phyloP scores from a whole-genome alignment of 2,329 filamentous ascomycete species.

The Orbilia oligospora region DNA sequence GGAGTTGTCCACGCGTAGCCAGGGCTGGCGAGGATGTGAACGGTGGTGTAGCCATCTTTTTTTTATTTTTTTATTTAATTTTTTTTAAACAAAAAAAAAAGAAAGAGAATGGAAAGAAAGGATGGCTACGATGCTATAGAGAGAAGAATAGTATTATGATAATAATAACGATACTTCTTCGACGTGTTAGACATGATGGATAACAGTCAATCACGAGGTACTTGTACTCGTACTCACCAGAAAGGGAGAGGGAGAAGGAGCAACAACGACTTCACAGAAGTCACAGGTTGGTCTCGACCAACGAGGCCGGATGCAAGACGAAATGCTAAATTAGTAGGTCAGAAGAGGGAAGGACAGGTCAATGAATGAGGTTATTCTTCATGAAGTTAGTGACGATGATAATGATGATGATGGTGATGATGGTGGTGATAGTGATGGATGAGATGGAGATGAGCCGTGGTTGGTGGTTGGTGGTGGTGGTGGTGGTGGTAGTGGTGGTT shows the following conservation, averaged over 20 bases:
- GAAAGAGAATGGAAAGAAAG: background rate
- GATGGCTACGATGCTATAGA: conserved; percentile 24
- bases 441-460: background rate
- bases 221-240: conserved; percentile 8
- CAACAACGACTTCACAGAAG: conserved; percentile 42
- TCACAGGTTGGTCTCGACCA: background rate
- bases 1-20: conserved; percentile 28
- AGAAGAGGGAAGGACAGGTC: conserved; percentile 5
- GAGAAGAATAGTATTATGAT: background rate
- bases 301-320: background rate
- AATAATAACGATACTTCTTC: conserved; percentile 26
- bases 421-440: background rate
- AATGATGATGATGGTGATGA: background rate
- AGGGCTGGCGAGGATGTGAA: conserved; percentile 50
- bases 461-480: background rate
- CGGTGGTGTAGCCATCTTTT: conserved; percentile 47
- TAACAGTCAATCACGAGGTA: conserved; percentile 5
- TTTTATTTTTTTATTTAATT: conserved; percentile 7
- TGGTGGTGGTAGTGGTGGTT: background rate
- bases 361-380: background rate
- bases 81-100: background rate
- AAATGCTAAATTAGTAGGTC: background rate
- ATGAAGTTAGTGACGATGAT: background rate
- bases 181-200: conserved; percentile 21
- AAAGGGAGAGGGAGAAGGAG: background rate